Evolutionary conservation across 202 grass and related monocot genomes (phyloP).

Genomic region (Setaria viridis): DNA sequence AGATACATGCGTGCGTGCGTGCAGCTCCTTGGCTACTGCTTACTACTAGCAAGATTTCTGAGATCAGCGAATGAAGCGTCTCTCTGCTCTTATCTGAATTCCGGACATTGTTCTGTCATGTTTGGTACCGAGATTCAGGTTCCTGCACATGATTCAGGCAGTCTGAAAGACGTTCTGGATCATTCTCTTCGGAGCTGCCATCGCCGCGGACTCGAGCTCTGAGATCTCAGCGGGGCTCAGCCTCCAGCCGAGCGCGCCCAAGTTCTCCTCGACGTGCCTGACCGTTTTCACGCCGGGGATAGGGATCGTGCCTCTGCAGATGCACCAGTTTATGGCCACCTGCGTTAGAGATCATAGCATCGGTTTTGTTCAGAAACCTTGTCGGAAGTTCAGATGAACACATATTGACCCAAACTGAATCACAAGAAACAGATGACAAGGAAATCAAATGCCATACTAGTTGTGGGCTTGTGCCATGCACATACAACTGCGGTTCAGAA

Average conservation of each 20-base stretch:
- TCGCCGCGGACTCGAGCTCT: slow-evolving; percentile 76
- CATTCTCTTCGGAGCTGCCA: slow-evolving; percentile 78
- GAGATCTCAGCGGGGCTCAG: slow-evolving; percentile 66
- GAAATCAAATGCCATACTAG: not conserved
- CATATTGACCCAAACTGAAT: not conserved
- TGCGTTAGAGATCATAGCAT: slow-evolving; percentile 27
- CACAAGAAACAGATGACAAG: not conserved
- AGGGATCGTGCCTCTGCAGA: slow-evolving; percentile 84
- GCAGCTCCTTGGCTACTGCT: not conserved
- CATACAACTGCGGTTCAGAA: not conserved
- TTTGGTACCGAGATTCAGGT: not conserved
- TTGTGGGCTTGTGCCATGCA: not conserved
- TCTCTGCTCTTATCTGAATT: not conserved
- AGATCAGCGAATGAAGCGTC: not conserved
- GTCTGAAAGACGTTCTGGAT: slow-evolving; percentile 94
- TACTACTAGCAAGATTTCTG: not conserved
- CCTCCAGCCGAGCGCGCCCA: slow-evolving; percentile 85
- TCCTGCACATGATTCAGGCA: slow-evolving; percentile 45
- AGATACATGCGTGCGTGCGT: no score
- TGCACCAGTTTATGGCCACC: slow-evolving; percentile 98
- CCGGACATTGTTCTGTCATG: not conserved
- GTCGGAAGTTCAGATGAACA: not conserved
- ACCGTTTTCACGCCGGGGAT: slow-evolving; percentile 86
- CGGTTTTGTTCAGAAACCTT: not conserved
- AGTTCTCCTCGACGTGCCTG: slow-evolving; percentile 71